Percentiles rank a stretch among this genome's conserved stretches.
phyloP scores from a whole-genome alignment of 2,329 filamentous ascomycete species.

The Fusarium sp. region DNA sequence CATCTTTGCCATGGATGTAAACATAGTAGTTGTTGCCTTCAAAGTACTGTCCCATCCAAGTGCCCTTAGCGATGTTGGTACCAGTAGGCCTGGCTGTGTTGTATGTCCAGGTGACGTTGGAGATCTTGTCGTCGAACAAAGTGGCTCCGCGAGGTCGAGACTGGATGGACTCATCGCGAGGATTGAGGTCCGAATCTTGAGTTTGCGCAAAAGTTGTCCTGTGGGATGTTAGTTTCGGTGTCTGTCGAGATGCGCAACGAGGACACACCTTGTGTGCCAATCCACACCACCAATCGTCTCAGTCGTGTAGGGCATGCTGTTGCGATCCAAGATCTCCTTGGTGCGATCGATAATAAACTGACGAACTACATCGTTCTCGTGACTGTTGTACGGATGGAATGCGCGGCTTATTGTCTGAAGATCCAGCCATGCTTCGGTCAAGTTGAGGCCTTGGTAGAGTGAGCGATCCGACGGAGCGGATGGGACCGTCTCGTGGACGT shows the following conservation, averaged over 20 bases:
- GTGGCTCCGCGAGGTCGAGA: conserved; percentile 58
- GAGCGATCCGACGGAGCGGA: conserved; percentile 65
- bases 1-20: conserved; percentile 86
- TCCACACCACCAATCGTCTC: conserved; percentile 53
- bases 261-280: conserved; percentile 44
- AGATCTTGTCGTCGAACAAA: conserved; percentile 82
- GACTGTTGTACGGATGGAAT: conserved; percentile 92
- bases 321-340: conserved; percentile 74
- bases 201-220: conserved; percentile 15
- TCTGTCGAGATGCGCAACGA: background rate
- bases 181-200: background rate
- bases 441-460: conserved; percentile 73
- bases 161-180: conserved; percentile 3
- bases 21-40: conserved; percentile 93
- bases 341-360: conserved; percentile 80
- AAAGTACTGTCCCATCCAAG: conserved; percentile 76
- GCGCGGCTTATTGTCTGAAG: conserved; percentile 78
- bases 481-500: conserved; percentile 83
- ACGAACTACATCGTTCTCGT: conserved; percentile 83
- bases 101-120: conserved; percentile 78
- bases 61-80: conserved; percentile 37
- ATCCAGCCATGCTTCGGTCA: conserved; percentile 89
- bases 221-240: conserved; percentile 6
- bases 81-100: conserved; percentile 32
- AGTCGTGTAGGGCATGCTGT: conserved; percentile 62